Evolutionary conservation across 192 early-diverging fungal species (phyloP).

Genomic region (Coemansia sp.): DNA sequence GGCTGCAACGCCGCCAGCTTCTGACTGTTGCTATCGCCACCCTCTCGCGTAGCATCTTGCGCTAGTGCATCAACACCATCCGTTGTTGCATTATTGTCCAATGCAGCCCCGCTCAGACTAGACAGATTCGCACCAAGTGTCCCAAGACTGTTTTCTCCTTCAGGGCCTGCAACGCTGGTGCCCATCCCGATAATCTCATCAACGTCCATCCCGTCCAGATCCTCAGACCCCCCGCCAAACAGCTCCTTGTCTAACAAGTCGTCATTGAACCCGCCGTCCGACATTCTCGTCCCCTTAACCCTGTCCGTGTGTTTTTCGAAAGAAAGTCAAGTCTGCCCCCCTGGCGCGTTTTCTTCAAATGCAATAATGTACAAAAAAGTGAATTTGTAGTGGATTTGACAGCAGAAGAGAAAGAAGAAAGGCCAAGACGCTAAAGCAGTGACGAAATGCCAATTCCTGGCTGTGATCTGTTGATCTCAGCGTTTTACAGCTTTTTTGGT

Average conservation of each 20-base stretch:
- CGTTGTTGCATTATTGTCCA: no score
- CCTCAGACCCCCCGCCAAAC: constrained; percentile 50
- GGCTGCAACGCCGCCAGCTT: not conserved
- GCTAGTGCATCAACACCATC: not conserved
- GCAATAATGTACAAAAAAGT: no score
- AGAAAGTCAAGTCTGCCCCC: no score
- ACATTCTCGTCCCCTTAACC: no score
- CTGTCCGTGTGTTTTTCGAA: no score
- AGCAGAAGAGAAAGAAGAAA: no score
- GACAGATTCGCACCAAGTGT: not conserved
- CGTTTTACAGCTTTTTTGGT: no score
- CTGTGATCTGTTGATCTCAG: no score
- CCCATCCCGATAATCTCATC: constrained; percentile 45
- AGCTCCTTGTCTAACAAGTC: constrained; percentile 53
- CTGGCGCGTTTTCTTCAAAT: not conserved
- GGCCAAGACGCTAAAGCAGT: no score
- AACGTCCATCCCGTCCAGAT: constrained; percentile 41
- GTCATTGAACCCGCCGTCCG: constrained; percentile 44
- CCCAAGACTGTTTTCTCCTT: not conserved
- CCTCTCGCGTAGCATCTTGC: not conserved
- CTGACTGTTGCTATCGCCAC: not conserved
- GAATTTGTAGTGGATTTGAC: no score
- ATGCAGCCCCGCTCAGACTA: not conserved
- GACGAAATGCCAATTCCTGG: no score
- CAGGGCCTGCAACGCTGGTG: constrained; percentile 20